Conservation (phyloP, 768 basidiomycete species). For the Tulasnella sp. region DNA sequence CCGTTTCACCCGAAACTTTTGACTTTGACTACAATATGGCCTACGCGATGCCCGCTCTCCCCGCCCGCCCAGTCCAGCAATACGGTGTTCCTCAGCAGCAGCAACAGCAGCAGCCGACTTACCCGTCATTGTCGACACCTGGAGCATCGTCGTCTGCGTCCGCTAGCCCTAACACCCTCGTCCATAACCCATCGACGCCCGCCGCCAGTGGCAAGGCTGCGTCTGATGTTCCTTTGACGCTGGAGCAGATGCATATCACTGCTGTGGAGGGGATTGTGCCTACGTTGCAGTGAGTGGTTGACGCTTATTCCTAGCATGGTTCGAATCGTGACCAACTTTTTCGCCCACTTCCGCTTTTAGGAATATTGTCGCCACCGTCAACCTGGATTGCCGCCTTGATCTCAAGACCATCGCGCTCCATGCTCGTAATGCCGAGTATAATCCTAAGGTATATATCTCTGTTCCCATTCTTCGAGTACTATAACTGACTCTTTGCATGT, state of each 20-base stretch:
- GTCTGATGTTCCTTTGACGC: constrained; percentile 14
- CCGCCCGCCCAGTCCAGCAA: background rate
- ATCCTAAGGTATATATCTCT: constrained; percentile 88
- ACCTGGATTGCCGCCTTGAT: constrained; percentile 91
- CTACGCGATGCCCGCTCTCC: constrained; percentile 10
- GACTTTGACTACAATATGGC: constrained; percentile 4
- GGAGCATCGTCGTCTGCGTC: constrained; percentile 4
- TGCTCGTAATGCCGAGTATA: constrained; percentile 97
- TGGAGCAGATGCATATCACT: constrained; percentile 86
- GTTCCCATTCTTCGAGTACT: background rate
- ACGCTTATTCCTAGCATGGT: background rate
- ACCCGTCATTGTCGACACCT: constrained; percentile 11
- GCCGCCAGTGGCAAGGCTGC: constrained; percentile 4
- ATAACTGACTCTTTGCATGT: constrained; percentile 18
- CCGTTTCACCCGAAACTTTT: background rate
- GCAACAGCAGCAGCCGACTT: constrained; percentile 5
- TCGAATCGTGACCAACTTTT: constrained; percentile 10
- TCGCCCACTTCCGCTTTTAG: constrained; percentile 20
- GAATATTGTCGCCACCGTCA: constrained; percentile 98
- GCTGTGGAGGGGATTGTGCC: constrained; percentile 97
- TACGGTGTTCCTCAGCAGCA: constrained; percentile 7
- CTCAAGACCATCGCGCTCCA: constrained; percentile 97
- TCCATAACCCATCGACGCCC: constrained; percentile 1
- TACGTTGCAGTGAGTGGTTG: constrained; percentile 64
- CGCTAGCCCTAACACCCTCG: constrained; percentile 11